Evolutionary conservation across 352 stramenopile species (phyloP), one percentile per base, ranked within the genome.

Genomic region (Phytophthora pseudosyringae): DNA sequence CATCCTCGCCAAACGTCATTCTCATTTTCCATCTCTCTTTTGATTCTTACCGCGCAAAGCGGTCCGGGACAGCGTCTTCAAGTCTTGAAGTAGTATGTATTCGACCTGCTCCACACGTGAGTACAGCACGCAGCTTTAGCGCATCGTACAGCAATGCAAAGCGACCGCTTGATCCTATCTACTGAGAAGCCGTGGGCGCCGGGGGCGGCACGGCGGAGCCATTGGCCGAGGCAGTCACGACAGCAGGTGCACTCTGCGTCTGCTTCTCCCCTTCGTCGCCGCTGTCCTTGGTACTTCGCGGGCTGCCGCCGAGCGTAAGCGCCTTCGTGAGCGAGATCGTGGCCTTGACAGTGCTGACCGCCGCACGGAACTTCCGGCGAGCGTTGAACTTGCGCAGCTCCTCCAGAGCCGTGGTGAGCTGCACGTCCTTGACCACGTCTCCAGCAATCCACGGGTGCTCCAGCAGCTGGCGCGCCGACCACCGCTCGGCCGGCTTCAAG

Each of bases 381-480:
- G 91, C 94, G 69, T 98, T 98, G 78, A 97, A 98, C 60, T 90
- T 93, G 67, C 87, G 91, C 63, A 98, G 80, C 59, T 98, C 77
- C 39, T 85, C 70, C 53, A 98, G 77, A 56, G 94, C 96, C 5
- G 75, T 89, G 40, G 85, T 94, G 41, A 98, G 71, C 49, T 86
- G 81, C 50, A 95, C 80, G 29, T 84, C 80, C 66, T 83, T 83
- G 13, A 89, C 67, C 51, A 86, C 46, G 36, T 73, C 49, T 54
- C 81, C 83, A 62, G 83, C 72, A 68, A 98, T 97, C 96, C 96
- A 99, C 64, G 80, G 81, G 71, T 98, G 88, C 29, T 85, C 49
- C 29, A 94, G 70, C 28, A 95, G 54, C 51, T 92, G 71, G n/a
- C 61, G 61, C 6, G 86, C 89, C 9, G 89, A 89, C 68, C 83